phyloP scores from a whole-genome alignment of 192 early-diverging fungal genomes.

The Diversispora eburnea region DNA sequence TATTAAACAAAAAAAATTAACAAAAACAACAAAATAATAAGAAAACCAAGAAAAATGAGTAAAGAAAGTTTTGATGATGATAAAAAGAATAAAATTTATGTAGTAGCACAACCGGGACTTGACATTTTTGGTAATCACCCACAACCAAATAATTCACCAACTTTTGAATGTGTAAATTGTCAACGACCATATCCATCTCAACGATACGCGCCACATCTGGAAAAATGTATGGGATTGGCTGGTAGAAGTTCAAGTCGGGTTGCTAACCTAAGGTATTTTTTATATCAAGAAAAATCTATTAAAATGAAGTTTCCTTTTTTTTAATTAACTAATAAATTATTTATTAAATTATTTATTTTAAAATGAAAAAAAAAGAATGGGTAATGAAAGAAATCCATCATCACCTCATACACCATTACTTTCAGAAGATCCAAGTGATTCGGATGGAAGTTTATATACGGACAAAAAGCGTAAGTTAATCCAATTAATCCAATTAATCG shows the following conservation, averaged over 20 bases:
- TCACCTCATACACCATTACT: conserved; percentile 7
- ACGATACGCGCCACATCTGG: conserved; percentile 86
- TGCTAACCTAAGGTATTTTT: conserved; percentile 50
- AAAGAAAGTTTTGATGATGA: too few relatives aligned
- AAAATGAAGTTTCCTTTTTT: background rate
- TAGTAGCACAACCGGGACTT: conserved; percentile 45
- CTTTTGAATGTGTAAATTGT: conserved; percentile 81
- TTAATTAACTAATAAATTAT: background rate
- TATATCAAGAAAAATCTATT: background rate
- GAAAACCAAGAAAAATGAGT: too few relatives aligned
- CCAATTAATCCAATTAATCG: background rate
- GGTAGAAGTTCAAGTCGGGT: conserved; percentile 58
- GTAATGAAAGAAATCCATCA: conserved; percentile 11
- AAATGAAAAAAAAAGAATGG: background rate
- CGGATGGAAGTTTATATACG: conserved; percentile 18
- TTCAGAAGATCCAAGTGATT: conserved; percentile 27
- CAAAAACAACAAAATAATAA: too few relatives aligned
- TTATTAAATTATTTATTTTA: background rate
- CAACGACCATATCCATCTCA: conserved; percentile 70
- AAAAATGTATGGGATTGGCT: conserved; percentile 87
- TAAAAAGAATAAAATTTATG: background rate
- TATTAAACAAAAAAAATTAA: too few relatives aligned
- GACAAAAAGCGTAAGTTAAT: conserved; percentile 21
- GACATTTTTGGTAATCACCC: conserved; percentile 68
- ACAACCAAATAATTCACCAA: conserved; percentile 47